Evolutionary conservation across 2,329 filamentous ascomycete genomes (phyloP), one percentile per base, ranked within the genome.

Genomic region (Septoria petroselini): DNA sequence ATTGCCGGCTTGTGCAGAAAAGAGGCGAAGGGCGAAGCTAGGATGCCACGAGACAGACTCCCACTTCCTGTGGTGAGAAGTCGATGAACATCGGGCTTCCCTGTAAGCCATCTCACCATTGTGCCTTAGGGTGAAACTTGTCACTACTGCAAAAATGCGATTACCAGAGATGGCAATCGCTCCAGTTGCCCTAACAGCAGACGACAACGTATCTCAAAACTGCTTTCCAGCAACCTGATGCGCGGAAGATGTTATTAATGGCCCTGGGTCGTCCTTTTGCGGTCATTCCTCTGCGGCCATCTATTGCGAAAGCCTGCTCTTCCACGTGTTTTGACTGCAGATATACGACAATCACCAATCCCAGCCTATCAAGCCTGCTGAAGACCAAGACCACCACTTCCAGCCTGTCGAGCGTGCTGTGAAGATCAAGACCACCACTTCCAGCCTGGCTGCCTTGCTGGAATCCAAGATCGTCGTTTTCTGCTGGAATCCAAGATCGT

Each of bases 131-230:
- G n/a, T n/a, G 12, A 35, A 8, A 19, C 5, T 38, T 38, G 50
- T 29, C 4, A 41, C 27, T 30, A 31, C 39, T 41, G 23, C 39
- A 29, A 31, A 4, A 30, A 41, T 41, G 39, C 39, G 39, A 30
- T 41, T 41, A 9, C 39, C 39, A 12, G 27, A 29, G 27, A 14
- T 12, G 23, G 39, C 14, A 41, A 17, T 41, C 39, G 39, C 23
- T 29, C 17, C 8, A 15, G 21, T 19, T 7, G 11, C 17, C n/a
- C 14, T 9, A 17, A 27, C n/a, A 2, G 37, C 23, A 29, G n/a
- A 18, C 39, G 39, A 30, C 11, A 15, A 19, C 17, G 19, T 9
- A 27, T 9, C 23, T 5, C 23, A 9, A 8, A 7, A 12, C 35
- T 38, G 33, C 33, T 38, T 38, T 12, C 35, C 5, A 38, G 17